Percentiles rank a stretch among this genome's conserved stretches.
phyloP scores from a whole-genome alignment of 2,329 filamentous ascomycete genomes.

The Emericellopsis cladophorae region DNA sequence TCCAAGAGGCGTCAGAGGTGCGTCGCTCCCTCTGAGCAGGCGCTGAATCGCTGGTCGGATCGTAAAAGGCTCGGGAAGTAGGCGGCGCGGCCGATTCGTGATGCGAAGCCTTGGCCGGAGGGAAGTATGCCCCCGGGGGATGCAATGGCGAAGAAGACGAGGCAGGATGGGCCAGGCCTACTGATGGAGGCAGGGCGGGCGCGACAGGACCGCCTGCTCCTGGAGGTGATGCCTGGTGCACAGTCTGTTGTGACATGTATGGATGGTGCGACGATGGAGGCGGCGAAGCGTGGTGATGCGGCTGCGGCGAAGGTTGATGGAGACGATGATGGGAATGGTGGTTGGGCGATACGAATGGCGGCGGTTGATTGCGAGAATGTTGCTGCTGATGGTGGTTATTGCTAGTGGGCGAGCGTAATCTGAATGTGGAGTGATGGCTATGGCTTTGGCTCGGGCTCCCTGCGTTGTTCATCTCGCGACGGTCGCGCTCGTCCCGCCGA shows the following conservation, averaged over 20 bases:
- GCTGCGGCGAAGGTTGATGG: conserved; percentile 17
- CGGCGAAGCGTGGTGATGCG: conserved; percentile 7
- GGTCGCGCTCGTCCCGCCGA: conserved; percentile 9
- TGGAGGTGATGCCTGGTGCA: conserved; percentile 7
- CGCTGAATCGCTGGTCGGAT: conserved; percentile 34
- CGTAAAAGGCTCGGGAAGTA: conserved; percentile 34
- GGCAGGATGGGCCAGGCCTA: conserved; percentile 8
- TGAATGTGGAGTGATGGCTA: conserved; percentile 23
- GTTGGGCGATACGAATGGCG: conserved; percentile 4
- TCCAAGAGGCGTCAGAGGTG: conserved; percentile 31
- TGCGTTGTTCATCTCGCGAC: conserved; percentile 13
- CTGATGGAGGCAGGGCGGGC: conserved; percentile 16
- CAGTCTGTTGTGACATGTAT: conserved; percentile 23
- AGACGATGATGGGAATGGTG: conserved; percentile 3
- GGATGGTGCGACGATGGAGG: conserved; percentile 5
- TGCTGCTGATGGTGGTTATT: conserved; percentile 10
- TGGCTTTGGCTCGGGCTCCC: conserved; percentile 7
- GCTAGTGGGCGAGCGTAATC: conserved; percentile 32
- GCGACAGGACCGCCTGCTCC: conserved; percentile 14
- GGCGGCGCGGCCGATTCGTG: conserved; percentile 4
- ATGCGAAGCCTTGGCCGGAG: conserved; percentile 6
- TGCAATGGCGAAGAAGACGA: conserved; percentile 20
- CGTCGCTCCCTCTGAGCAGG: conserved; percentile 23
- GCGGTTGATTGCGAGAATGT: conserved; percentile 8
- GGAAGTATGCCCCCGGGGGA: conserved; percentile 28